These are phyloP conservation scores for Talaromyces sp. DNA, from an alignment of 2,329 filamentous ascomycete genomes.

Conservation along the genomic window DNA sequence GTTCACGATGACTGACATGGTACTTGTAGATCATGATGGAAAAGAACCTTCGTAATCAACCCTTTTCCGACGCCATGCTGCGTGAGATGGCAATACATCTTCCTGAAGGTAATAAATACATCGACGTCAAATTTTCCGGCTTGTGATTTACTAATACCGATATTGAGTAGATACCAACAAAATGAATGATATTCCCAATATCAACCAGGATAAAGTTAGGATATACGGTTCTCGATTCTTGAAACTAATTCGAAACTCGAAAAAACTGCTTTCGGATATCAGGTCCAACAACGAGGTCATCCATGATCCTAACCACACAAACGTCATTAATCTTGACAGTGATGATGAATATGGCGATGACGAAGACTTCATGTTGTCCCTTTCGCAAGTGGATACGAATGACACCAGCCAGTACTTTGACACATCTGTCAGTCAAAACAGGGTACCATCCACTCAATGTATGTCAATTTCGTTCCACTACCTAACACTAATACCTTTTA, in stretches of 20 bases:
- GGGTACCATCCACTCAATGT: conserved; percentile 14
- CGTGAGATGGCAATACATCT: conserved; percentile 50
- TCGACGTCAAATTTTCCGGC: neutral
- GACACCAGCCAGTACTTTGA: conserved; percentile 35
- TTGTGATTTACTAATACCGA: conserved; percentile 17
- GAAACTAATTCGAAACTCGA: conserved; percentile 39
- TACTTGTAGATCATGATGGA: conserved; percentile 39
- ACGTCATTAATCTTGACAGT: conserved; percentile 44
- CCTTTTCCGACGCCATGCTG: conserved; percentile 46
- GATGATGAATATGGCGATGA: conserved; percentile 38
- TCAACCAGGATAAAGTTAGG: conserved; percentile 45
- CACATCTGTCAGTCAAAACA: conserved; percentile 15
- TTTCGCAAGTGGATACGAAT: conserved; percentile 19
- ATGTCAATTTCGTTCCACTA: neutral
- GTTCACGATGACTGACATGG: conserved; percentile 8
- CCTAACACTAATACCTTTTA: neutral
- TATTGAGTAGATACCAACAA: conserved; percentile 33
- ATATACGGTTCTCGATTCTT: conserved; percentile 44
- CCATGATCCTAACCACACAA: conserved; percentile 45
- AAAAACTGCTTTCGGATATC: conserved; percentile 40
- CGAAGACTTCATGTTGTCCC: conserved; percentile 31
- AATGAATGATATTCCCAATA: conserved; percentile 39
- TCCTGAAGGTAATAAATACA: conserved; percentile 36
- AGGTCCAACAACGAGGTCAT: conserved; percentile 47
- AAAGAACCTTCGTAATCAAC: conserved; percentile 44